Base-by-base conservation (phyloP, 768 basidiomycete genomes). In the Lactarius trivialis region DNA sequence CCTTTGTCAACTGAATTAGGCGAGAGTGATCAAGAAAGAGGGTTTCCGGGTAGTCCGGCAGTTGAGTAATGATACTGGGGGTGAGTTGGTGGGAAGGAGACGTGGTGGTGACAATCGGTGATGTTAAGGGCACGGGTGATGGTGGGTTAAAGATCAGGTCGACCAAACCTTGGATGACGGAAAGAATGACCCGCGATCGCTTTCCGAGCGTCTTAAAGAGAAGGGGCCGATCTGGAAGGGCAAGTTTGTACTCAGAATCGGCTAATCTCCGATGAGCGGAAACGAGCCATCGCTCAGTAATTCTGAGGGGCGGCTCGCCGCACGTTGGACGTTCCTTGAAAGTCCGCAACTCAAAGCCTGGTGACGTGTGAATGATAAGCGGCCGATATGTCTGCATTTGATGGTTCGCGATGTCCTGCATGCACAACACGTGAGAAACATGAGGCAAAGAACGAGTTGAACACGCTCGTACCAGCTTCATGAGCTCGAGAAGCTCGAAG, bases 341-440 rank as follows among this genome's bases (percentile, higher is more conserved):
- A 30, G 85, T 84, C 70, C 84, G 82, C 65, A 87, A 79, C 72
- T 96, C 93, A 69, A 89, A 91, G 43, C 85, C 83, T 24, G 86
- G 84, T 1, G 93, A 85, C 41, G 86, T 85, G 62, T 86, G 83
- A 68, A 91, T 81, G 60, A 97, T 82, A 76, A 87, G 92, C n/a
- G 93, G 91, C 55, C 93, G 86, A n/a, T 95, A 80, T 34, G 90
- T 87, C 70, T 93, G 89, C 34, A 97, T 82, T 75, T 96, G 94
- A 75, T 96, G 94, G 72, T 97, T 97, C 30, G 94, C 94, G 65
- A 97, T 94, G 73, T 97, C 94, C 93, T 96, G 69, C 43, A 64
- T 96, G 69, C 43, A 64, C 56, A 52, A 67, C 63, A 67, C 70
- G 43, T 71, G 67, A 56, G 67, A 19, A 55, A 51, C 65, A 63